Evolutionary conservation across 1,139 yeast species (phyloP).

Genomic region (Suhomyces coccinellae): DNA sequence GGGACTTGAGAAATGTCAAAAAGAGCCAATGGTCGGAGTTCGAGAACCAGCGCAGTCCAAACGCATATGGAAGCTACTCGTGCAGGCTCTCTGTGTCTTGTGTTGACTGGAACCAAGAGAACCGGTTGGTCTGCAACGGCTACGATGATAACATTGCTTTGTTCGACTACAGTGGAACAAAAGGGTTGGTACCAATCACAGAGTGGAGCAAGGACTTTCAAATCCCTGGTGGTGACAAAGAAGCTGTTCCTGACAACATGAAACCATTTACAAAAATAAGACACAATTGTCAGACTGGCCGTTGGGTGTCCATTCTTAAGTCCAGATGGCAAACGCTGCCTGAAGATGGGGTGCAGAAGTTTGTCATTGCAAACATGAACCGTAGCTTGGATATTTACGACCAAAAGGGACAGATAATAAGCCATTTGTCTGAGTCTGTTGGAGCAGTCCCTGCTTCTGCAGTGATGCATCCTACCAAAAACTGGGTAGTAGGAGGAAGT

Average conservation of each 20-base stretch:
- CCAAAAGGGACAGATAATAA: slow-evolving; percentile 72
- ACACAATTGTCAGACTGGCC: slow-evolving; percentile 93
- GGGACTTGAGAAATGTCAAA: slow-evolving; percentile 71
- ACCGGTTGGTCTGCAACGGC: slow-evolving; percentile 85
- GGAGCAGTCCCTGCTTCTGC: slow-evolving; percentile 93
- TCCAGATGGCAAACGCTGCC: slow-evolving; percentile 80
- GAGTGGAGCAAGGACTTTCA: slow-evolving; percentile 29
- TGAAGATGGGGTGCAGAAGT: slow-evolving; percentile 71
- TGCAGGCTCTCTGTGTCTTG: slow-evolving; percentile 81
- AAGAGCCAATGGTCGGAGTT: slow-evolving; percentile 43
- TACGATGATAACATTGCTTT: slow-evolving; percentile 81
- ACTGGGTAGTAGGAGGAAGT: slow-evolving; percentile 92
- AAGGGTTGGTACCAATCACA: slow-evolving; percentile 21
- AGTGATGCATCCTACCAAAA: slow-evolving; percentile 76
- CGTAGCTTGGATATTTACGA: slow-evolving; percentile 80
- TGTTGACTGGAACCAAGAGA: slow-evolving; percentile 79
- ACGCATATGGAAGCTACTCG: slow-evolving; percentile 59
- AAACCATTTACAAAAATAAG: slow-evolving; percentile 61
- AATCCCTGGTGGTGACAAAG: slow-evolving; percentile 19
- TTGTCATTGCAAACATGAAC: slow-evolving; percentile 91
- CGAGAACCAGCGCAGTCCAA: slow-evolving; percentile 45
- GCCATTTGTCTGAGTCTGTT: slow-evolving; percentile 64
- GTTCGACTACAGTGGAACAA: slow-evolving; percentile 32
- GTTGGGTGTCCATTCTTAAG: slow-evolving; percentile 93
- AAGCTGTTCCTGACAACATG: slow-evolving; percentile 35